Conservation (phyloP, 129 eudicot genomes). For the Daucus carota region DNA sequence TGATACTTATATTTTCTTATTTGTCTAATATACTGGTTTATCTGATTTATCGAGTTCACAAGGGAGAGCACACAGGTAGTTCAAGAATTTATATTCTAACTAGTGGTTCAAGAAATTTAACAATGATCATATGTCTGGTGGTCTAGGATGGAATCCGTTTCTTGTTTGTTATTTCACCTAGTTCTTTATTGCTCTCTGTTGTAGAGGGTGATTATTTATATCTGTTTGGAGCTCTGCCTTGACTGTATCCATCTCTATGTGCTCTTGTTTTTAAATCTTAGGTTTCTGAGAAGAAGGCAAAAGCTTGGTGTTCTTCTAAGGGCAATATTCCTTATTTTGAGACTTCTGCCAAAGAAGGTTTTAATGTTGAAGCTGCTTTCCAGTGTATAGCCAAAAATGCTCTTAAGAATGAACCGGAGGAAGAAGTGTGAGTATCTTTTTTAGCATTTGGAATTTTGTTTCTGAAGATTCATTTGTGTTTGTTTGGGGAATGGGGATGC, state of each 20-base stretch:
- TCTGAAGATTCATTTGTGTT: not conserved
- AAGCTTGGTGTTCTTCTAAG: conserved; percentile 56
- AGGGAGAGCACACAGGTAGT: not conserved
- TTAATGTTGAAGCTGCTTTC: conserved; percentile 77
- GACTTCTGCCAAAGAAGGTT: conserved; percentile 86
- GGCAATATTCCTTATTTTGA: conserved; percentile 84
- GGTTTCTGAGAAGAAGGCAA: conserved; percentile 63
- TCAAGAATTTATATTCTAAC: too few relatives aligned
- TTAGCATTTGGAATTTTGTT: conserved; percentile 2
- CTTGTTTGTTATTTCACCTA: not conserved
- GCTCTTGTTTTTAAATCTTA: conserved; percentile 12
- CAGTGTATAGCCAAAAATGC: conserved; percentile 81
- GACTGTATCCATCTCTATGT: not conserved
- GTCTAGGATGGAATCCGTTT: not conserved
- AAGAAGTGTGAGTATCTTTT: conserved; percentile 37
- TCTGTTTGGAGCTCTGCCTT: conserved; percentile 3
- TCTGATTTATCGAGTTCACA: not conserved
- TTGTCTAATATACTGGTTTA: not conserved
- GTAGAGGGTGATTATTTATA: not conserved
- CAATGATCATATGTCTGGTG: not conserved
- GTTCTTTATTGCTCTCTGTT: not conserved
- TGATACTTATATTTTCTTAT: conserved; percentile 6
- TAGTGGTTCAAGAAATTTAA: too few relatives aligned
- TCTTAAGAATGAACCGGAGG: conserved; percentile 64
- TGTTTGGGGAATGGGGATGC: too few relatives aligned